phyloP scores from a whole-genome alignment of 2,329 filamentous ascomycete genomes.

The Neopestalotiopsis sp. region DNA sequence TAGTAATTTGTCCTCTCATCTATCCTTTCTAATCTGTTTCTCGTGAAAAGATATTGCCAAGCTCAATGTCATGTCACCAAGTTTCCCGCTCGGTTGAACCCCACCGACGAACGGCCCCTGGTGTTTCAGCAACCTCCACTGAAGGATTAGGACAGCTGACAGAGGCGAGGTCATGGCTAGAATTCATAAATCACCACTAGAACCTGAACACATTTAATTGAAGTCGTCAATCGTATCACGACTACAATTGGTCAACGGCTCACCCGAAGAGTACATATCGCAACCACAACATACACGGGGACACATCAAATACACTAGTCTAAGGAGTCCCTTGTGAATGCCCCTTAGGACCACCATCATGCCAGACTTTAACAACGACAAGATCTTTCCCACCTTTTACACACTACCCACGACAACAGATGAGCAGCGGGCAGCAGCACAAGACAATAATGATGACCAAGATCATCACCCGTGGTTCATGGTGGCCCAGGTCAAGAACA shows the following conservation, averaged over 20 bases:
- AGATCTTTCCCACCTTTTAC: conserved; percentile 24
- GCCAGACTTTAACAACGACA: conserved; percentile 23
- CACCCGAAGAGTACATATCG: background rate
- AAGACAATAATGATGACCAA: no score
- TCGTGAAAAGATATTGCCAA: background rate
- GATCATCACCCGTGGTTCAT: conserved; percentile 32
- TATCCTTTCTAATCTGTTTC: background rate
- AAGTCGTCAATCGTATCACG: background rate
- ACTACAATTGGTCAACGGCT: fast-evolving
- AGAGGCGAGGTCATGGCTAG: background rate
- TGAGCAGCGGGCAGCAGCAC: background rate
- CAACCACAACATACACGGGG: background rate
- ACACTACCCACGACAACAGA: conserved; percentile 20
- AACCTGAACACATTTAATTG: background rate
- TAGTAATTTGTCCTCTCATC: background rate
- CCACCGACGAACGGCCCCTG: background rate
- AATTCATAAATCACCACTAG: background rate
- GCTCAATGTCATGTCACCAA: background rate
- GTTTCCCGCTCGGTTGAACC: background rate
- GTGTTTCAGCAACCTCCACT: conserved; percentile 5
- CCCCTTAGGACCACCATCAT: conserved; percentile 12
- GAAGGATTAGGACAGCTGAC: background rate
- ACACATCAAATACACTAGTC: background rate
- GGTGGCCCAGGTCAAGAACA: conserved; percentile 37
- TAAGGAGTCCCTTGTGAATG: background rate